These are phyloP conservation scores for Guadua angustifolia DNA, from an alignment of 176 grass and related monocot genomes.

Conservation along the genomic window DNA sequence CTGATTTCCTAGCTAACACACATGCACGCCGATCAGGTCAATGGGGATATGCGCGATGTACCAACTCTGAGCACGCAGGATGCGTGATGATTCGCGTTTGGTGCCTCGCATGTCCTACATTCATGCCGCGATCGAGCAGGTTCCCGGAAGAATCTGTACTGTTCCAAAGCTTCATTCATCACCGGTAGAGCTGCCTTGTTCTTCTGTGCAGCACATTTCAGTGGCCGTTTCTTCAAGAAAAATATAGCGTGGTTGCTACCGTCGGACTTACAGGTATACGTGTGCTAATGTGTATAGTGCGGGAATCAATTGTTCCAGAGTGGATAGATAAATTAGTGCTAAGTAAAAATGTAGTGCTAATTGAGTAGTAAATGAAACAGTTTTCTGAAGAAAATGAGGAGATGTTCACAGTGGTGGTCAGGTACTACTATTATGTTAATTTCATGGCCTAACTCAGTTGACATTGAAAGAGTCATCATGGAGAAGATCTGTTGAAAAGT, in stretches of 20 bases:
- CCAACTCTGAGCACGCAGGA: constrained; percentile 32
- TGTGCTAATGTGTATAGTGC: constrained; percentile 9
- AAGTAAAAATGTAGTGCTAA: neutral
- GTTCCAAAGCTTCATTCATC: constrained; percentile 27
- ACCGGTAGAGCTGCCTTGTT: constrained; percentile 21
- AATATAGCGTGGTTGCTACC: neutral
- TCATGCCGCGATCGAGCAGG: constrained; percentile 30
- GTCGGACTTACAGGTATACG: constrained; percentile 18
- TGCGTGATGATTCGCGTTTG: constrained; percentile 47
- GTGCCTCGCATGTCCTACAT: constrained; percentile 37
- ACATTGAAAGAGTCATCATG: neutral
- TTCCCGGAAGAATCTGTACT: constrained; percentile 30
- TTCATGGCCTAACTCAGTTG: neutral
- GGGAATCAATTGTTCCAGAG: neutral
- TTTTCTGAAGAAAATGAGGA: neutral
- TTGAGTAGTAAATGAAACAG: neutral
- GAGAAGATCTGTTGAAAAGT: neutral
- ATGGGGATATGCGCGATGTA: constrained; percentile 39
- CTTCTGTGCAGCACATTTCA: constrained; percentile 28
- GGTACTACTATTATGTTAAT: neutral
- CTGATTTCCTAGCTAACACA: constrained; percentile 28
- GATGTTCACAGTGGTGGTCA: neutral
- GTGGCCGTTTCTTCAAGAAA: constrained; percentile 52
- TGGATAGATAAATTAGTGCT: neutral
- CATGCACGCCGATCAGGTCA: constrained; percentile 38